These are phyloP conservation scores for Rhodotorula paludigena DNA, from an alignment of 768 basidiomycete species.

Conservation along the genomic window DNA sequence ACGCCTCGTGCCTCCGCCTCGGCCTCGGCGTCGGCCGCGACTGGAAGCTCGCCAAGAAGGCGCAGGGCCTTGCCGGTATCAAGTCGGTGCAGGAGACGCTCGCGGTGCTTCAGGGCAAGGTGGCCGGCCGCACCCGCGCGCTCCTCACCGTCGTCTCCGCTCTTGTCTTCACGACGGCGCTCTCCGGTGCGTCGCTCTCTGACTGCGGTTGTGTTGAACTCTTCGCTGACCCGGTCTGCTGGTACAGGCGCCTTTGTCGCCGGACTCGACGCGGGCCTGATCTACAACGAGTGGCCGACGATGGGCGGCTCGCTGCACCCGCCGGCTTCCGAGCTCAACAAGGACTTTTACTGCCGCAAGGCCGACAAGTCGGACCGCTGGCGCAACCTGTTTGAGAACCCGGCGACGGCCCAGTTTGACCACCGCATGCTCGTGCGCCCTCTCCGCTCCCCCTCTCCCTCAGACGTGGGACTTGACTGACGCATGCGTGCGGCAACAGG, in stretches of 20 bases:
- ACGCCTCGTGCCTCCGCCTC: constrained; percentile 81
- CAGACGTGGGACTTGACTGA: background rate
- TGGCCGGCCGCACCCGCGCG: constrained; percentile 58
- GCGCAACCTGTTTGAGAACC: constrained; percentile 94
- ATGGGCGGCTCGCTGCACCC: constrained; percentile 71
- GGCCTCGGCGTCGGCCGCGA: constrained; percentile 72
- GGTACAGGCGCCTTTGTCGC: constrained; percentile 98
- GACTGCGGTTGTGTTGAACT: background rate
- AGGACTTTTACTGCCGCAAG: constrained; percentile 65
- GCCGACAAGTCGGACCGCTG: constrained; percentile 69
- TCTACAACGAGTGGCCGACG: constrained; percentile 97
- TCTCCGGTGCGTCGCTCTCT: constrained; percentile 63
- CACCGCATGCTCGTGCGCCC: constrained; percentile 72
- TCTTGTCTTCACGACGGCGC: constrained; percentile 81
- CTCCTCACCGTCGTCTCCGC: constrained; percentile 62
- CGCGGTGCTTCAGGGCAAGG: constrained; percentile 56
- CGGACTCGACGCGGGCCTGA: constrained; percentile 87
- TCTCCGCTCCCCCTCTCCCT: background rate
- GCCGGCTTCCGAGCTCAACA: constrained; percentile 74
- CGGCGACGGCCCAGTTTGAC: constrained; percentile 94
- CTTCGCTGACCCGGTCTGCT: too few relatives aligned
- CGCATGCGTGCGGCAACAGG: constrained; percentile 52
- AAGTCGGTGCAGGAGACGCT: constrained; percentile 48
- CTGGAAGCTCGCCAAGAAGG: constrained; percentile 58
- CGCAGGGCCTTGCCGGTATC: constrained; percentile 20